Conservation (phyloP, 1,139 yeast species). For the Zygosaccharomyces sapae region DNA sequence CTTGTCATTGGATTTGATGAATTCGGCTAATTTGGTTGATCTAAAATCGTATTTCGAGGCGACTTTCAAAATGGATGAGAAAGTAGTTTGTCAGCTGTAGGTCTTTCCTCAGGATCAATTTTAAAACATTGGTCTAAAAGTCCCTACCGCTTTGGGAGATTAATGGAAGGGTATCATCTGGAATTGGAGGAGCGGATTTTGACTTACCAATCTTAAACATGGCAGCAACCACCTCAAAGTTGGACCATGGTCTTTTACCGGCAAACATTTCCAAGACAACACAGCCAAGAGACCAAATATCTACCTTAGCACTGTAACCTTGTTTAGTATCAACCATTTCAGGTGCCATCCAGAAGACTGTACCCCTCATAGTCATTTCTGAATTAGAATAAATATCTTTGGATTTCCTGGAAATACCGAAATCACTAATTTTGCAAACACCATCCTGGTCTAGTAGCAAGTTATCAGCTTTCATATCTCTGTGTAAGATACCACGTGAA, state of each 20-base stretch:
- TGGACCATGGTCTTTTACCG: conserved; percentile 80
- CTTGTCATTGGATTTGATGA: conserved; percentile 50
- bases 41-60: conserved; percentile 54
- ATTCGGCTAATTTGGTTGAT: conserved; percentile 58
- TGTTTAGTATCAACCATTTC: conserved; percentile 88
- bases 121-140: conserved; percentile 77
- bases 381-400: conserved; percentile 86
- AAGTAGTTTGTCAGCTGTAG: conserved; percentile 73
- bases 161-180: conserved; percentile 68
- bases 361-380: conserved; percentile 97
- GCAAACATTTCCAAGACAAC: conserved; percentile 94
- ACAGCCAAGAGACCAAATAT: conserved; percentile 91
- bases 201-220: conserved; percentile 67
- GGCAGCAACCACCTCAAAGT: conserved; percentile 73
- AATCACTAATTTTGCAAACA: conserved; percentile 91
- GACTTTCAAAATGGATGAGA: conserved; percentile 56
- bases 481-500: conserved; percentile 79
- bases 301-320: conserved; percentile 95
- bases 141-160: conserved; percentile 63
- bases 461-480: conserved; percentile 96
- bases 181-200: conserved; percentile 90
- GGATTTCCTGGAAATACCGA: conserved; percentile 90
- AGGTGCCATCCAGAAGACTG: conserved; percentile 99
- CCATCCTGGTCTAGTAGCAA: conserved; percentile 86
- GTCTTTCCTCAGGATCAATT: conserved; percentile 75